A percentile compares a stretch with the other conserved stretches of the same genome.
Conservation (phyloP, 148 eudicot species). For the Mesembryanthemum crystallinum region DNA sequence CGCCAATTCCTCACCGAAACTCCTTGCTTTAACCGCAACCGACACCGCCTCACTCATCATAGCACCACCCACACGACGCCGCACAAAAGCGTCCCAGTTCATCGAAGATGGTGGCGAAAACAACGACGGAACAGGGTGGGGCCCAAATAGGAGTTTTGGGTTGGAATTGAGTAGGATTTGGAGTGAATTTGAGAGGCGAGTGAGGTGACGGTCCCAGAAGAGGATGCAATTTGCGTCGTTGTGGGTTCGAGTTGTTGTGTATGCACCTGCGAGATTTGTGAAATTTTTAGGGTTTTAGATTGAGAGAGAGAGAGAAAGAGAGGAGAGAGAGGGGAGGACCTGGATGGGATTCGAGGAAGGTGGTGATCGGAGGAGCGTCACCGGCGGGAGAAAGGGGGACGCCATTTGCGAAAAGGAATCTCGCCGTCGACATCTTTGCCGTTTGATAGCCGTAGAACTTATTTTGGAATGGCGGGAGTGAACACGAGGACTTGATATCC, state of each 20-base stretch:
- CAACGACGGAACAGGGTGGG: conserved; percentile 21
- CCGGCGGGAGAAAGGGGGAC: conserved; percentile 32
- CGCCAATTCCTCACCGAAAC: conserved; percentile 57
- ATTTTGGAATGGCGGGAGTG: no score
- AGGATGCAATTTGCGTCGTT: conserved; percentile 48
- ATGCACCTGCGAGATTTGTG: conserved; percentile 57
- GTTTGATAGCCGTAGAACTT: no score
- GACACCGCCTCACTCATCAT: conserved; percentile 44
- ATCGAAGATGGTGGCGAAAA: not conserved
- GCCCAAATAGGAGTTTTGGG: conserved; percentile 51
- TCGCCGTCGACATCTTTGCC: conserved; percentile 32
- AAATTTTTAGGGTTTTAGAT: not conserved
- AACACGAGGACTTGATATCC: no score
- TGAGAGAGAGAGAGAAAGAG: not conserved
- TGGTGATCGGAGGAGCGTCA: conserved; percentile 50
- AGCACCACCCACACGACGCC: conserved; percentile 43
- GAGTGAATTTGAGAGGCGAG: conserved; percentile 65
- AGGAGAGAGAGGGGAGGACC: conserved; percentile 32
- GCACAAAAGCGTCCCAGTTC: conserved; percentile 43
- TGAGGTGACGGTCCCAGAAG: conserved; percentile 77
- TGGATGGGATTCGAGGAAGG: conserved; percentile 66
- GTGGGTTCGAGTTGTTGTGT: conserved; percentile 89
- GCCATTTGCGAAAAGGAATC: conserved; percentile 60
- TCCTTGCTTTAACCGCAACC: conserved; percentile 40
- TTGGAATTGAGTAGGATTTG: conserved; percentile 39